A percentile compares a stretch with the other conserved stretches of the same genome.
These are phyloP conservation scores for Cercophora scortea DNA, from an alignment of 495 filamentous ascomycete genomes.

Conservation along the genomic window DNA sequence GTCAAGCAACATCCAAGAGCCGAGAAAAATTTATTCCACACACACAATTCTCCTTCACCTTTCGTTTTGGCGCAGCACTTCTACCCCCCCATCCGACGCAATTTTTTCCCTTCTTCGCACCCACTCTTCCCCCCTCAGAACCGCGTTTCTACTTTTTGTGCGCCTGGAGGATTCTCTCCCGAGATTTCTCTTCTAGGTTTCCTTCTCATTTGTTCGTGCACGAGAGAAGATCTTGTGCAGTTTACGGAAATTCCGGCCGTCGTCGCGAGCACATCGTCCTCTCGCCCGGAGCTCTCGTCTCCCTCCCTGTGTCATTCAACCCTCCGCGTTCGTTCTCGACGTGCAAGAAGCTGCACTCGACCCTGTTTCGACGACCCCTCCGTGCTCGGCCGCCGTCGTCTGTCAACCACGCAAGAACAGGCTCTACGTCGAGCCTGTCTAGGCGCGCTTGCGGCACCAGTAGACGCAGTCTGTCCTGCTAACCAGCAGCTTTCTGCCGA, in stretches of 20 bases:
- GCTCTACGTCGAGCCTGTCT: no score
- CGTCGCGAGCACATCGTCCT: not conserved
- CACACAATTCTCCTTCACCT: conserved; percentile 26
- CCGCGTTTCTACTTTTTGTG: conserved; percentile 3
- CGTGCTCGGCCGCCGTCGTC: no score
- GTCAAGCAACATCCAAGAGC: conserved; percentile 15
- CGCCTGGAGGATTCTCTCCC: conserved; percentile 7
- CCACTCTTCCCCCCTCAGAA: conserved; percentile 8
- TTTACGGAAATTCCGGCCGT: not conserved
- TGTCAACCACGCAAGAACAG: no score
- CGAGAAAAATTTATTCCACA: conserved; percentile 31
- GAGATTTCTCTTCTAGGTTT: conserved; percentile 12
- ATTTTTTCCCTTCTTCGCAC: conserved; percentile 13
- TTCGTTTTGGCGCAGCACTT: conserved; percentile 17
- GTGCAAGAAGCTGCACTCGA: not conserved
- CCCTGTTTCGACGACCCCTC: no score
- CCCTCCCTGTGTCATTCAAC: not conserved
- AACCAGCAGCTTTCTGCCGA: no score
- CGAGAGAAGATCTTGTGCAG: conserved; percentile 7
- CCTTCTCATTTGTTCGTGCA: conserved; percentile 10
- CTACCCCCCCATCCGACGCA: conserved; percentile 10
- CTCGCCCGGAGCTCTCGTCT: no score
- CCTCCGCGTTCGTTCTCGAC: not conserved
- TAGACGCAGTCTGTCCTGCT: no score
- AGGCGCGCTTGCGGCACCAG: no score